phyloP scores from a whole-genome alignment of 768 basidiomycete species.

The Boletus pseudo-olivaceus region DNA sequence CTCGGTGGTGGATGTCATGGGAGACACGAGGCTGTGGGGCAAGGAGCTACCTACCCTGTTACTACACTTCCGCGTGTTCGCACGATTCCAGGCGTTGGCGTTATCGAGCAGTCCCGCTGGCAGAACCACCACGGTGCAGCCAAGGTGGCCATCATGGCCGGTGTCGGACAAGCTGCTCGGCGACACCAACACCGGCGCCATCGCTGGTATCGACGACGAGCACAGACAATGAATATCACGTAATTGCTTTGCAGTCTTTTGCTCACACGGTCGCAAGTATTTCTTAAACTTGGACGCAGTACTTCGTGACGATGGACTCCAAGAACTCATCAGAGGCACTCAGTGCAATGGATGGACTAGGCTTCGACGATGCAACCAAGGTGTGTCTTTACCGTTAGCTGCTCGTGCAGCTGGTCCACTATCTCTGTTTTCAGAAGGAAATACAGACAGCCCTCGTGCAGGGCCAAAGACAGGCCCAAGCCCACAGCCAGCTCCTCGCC shows the following conservation, averaged over 20 bases:
- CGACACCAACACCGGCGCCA: conserved; percentile 2
- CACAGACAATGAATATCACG: conserved; percentile 13
- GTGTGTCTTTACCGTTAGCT: conserved; percentile 33
- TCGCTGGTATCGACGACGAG: conserved; percentile 12
- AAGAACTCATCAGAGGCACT: conserved; percentile 25
- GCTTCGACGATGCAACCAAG: conserved; percentile 75
- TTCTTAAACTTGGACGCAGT: not conserved
- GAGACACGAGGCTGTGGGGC: conserved; percentile 36
- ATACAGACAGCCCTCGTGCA: conserved; percentile 73
- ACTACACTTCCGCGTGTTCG: conserved; percentile 22
- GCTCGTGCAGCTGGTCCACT: conserved; percentile 3
- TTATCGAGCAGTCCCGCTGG: conserved; percentile 7
- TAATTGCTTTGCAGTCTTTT: conserved; percentile 20
- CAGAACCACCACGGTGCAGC: not conserved
- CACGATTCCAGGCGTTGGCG: conserved; percentile 25
- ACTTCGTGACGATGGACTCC: conserved; percentile 16
- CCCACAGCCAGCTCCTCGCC: conserved; percentile 67
- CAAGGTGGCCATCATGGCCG: conserved; percentile 1
- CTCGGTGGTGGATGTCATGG: conserved; percentile 47
- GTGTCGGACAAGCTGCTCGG: conserved; percentile 1
- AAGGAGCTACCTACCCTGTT: conserved; percentile 18
- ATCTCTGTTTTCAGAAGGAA: conserved; percentile 60
- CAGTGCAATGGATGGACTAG: conserved; percentile 37
- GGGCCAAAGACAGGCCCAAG: conserved; percentile 79
- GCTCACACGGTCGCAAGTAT: conserved; percentile 23